These are phyloP conservation scores for Carex scoparia DNA, from an alignment of 176 grass and related monocot species.

Conservation along the genomic window DNA sequence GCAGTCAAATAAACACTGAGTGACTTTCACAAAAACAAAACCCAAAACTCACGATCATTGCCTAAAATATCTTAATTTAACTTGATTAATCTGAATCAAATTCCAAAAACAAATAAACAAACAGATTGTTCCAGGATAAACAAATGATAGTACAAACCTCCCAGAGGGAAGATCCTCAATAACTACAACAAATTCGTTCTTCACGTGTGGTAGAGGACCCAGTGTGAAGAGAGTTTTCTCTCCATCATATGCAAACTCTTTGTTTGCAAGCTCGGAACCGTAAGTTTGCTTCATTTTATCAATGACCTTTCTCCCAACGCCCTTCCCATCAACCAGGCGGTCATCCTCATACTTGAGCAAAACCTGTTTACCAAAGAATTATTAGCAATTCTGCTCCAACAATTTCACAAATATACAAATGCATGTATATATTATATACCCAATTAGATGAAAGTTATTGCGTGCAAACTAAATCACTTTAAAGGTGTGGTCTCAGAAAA, in stretches of 20 bases:
- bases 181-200: constrained; percentile 69
- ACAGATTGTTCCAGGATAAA: no score
- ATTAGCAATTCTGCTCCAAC: not conserved
- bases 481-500: not conserved
- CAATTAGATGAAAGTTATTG: not conserved
- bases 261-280: constrained; percentile 48
- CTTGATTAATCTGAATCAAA: no score
- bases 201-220: constrained; percentile 59
- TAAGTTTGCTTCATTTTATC: constrained; percentile 81
- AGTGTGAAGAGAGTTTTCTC: constrained; percentile 82
- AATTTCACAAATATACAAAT: not conserved
- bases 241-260: constrained; percentile 89
- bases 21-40: not conserved
- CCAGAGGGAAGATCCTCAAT: constrained; percentile 56
- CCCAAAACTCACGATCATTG: not conserved
- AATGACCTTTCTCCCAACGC: constrained; percentile 50
- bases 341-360: constrained; percentile 84
- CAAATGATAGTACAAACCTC: constrained; percentile 32
- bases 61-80: no score
- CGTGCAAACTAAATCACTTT: no score
- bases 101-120: not conserved
- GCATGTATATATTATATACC: not conserved
- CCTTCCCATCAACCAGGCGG: constrained; percentile 72
- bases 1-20: not conserved
- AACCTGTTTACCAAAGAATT: constrained; percentile 38